Evolutionary conservation across 2,329 filamentous ascomycete genomes (phyloP).

Genomic region (Tolypocladium pustulatum): DNA sequence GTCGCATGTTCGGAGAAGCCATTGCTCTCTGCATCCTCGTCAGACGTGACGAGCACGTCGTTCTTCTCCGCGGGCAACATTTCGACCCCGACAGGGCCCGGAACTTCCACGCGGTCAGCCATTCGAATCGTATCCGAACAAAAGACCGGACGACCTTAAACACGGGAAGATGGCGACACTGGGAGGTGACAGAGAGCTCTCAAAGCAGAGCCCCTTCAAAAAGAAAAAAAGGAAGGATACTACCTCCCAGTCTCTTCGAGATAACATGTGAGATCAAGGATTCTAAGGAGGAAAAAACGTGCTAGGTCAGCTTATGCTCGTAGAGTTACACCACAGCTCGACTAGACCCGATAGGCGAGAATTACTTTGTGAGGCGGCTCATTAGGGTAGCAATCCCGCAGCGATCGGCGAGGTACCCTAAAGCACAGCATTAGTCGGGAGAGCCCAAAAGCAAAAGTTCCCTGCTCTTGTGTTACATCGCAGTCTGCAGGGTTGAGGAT

Average conservation of each 20-base stretch:
- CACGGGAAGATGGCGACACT: not conserved
- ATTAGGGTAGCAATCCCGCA: not conserved
- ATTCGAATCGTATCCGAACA: not conserved
- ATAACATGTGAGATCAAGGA: not conserved
- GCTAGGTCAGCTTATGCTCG: not conserved
- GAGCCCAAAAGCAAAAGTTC: not conserved
- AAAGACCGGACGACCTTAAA: too few relatives aligned
- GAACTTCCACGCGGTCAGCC: not conserved
- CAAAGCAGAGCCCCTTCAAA: not conserved
- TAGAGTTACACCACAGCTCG: not conserved
- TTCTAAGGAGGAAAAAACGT: not conserved
- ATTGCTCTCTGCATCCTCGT: not conserved
- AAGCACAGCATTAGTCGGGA: not conserved
- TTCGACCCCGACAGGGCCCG: not conserved
- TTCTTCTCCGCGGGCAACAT: not conserved
- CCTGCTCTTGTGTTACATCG: not conserved
- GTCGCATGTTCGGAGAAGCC: not conserved
- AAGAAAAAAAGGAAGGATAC: not conserved
- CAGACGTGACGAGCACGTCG: not conserved
- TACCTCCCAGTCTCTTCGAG: not conserved
- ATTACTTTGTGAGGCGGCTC: not conserved
- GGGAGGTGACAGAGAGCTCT: not conserved
- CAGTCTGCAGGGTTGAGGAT: not conserved
- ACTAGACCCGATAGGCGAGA: not conserved
- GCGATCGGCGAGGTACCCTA: not conserved